phyloP scores from a whole-genome alignment of 768 basidiomycete species.

The Boletus rubescentipes region DNA sequence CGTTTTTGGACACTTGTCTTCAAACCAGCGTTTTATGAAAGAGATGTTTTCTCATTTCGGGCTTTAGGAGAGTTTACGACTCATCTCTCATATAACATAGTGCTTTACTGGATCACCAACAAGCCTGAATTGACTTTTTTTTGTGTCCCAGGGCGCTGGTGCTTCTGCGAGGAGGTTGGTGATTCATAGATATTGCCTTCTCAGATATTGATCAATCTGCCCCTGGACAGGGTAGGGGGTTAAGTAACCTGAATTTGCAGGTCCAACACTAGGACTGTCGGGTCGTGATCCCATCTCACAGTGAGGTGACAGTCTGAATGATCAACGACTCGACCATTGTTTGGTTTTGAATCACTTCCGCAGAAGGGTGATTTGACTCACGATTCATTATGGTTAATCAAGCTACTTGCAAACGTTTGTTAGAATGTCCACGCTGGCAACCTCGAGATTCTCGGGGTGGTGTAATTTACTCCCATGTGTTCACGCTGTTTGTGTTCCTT shows the following conservation, averaged over 20 bases:
- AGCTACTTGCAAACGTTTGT: not conserved
- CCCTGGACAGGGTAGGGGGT: not conserved
- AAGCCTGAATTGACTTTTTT: not conserved
- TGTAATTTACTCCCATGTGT: no score
- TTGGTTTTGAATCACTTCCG: not conserved
- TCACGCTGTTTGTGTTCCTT: no score
- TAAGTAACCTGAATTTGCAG: not conserved
- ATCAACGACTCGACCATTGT: not conserved
- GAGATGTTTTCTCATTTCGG: not conserved
- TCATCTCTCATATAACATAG: slow-evolving; percentile 9
- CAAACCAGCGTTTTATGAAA: not conserved
- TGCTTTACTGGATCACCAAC: not conserved
- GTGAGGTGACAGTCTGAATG: not conserved
- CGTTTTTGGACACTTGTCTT: no score
- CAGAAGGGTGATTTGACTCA: not conserved
- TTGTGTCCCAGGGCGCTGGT: slow-evolving; percentile 16
- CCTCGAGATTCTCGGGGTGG: not conserved
- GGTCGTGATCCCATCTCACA: not conserved
- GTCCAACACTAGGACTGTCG: not conserved
- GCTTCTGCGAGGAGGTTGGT: slow-evolving; percentile 11
- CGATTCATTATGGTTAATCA: not conserved
- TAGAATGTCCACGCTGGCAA: not conserved
- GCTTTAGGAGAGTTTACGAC: slow-evolving; percentile 12
- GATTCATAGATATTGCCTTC: not conserved
- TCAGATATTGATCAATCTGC: slow-evolving; percentile 17